phyloP scores from a whole-genome alignment of 2,329 filamentous ascomycete genomes.

The Metarhizium robertsii region DNA sequence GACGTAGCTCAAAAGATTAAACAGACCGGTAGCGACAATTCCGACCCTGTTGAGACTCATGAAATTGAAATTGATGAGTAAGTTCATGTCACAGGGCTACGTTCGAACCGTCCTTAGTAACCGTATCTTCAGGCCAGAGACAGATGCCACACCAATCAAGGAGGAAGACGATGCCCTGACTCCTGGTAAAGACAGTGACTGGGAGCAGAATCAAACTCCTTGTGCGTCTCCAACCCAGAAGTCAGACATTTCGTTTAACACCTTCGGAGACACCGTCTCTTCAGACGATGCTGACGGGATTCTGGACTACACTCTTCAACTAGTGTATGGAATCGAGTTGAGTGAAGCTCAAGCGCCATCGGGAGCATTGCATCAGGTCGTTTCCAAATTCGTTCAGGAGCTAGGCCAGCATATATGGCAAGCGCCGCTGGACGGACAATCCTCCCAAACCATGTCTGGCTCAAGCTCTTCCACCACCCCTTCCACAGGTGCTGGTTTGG shows the following conservation, averaged over 20 bases:
- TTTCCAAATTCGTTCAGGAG: conserved; percentile 23
- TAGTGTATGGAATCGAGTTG: conserved; percentile 28
- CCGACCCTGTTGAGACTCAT: not conserved
- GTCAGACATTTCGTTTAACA: conserved; percentile 14
- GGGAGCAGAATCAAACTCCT: conserved; percentile 5
- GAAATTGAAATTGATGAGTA: not conserved
- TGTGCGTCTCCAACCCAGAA: conserved; percentile 4
- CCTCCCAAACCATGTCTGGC: conserved; percentile 20
- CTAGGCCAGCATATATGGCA: conserved; percentile 24
- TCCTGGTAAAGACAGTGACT: conserved; percentile 6
- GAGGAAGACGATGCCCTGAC: conserved; percentile 7
- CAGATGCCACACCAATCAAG: conserved; percentile 4
- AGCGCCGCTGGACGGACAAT: conserved; percentile 17
- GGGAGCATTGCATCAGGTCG: conserved; percentile 19
- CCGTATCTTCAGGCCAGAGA: conserved; percentile 3
- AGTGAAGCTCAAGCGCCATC: conserved; percentile 20
- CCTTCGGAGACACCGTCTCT: conserved; percentile 19
- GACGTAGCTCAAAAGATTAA: conserved; percentile 8
- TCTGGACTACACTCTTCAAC: conserved; percentile 26
- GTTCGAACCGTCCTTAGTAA: not conserved
- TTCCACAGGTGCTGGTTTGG: conserved; percentile 15
- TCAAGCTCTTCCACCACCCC: conserved; percentile 22
- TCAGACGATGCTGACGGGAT: conserved; percentile 24
- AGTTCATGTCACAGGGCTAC: not conserved
- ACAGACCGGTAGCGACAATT: not conserved